Evolutionary conservation across 2,329 filamentous ascomycete species (phyloP).

Genomic region (Colletotrichum chrysophilum): DNA sequence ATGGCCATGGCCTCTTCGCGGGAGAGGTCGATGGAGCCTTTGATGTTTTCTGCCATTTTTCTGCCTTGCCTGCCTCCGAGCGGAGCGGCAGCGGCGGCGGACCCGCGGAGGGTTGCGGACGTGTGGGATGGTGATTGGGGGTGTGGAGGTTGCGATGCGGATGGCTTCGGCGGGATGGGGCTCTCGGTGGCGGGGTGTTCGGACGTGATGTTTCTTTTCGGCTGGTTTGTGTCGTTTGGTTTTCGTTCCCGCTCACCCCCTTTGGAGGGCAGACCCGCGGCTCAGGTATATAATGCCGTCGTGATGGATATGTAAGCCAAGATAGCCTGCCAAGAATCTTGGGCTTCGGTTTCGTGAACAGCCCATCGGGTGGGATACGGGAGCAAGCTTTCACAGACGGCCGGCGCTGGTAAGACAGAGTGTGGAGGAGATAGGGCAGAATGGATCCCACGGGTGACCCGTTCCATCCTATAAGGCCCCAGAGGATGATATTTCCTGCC

Average conservation of each 20-base stretch:
- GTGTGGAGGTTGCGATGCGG: neutral
- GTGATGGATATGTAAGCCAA: neutral
- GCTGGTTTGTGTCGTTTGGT: neutral
- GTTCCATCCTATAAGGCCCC: constrained; percentile 1
- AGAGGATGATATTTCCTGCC: neutral
- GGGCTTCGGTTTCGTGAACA: neutral
- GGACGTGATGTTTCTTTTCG: neutral
- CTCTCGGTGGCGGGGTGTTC: neutral
- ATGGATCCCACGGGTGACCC: neutral
- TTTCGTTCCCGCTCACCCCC: neutral
- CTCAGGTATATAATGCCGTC: neutral
- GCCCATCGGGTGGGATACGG: neutral
- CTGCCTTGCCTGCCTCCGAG: neutral
- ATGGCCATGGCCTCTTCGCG: constrained; percentile 19
- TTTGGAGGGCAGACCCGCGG: neutral
- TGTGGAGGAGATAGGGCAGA: neutral
- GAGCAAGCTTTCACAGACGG: neutral
- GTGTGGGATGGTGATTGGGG: neutral
- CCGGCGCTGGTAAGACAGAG: neutral
- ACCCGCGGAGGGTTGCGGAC: neutral
- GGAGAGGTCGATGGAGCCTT: neutral
- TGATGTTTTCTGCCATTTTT: neutral
- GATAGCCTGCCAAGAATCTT: neutral
- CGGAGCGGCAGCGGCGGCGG: neutral
- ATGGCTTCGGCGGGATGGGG: neutral